Percentiles rank a stretch among this genome's conserved stretches.
Evolutionary conservation across 1,139 yeast genomes (phyloP).

Genomic region (Kodamaea sp.): DNA sequence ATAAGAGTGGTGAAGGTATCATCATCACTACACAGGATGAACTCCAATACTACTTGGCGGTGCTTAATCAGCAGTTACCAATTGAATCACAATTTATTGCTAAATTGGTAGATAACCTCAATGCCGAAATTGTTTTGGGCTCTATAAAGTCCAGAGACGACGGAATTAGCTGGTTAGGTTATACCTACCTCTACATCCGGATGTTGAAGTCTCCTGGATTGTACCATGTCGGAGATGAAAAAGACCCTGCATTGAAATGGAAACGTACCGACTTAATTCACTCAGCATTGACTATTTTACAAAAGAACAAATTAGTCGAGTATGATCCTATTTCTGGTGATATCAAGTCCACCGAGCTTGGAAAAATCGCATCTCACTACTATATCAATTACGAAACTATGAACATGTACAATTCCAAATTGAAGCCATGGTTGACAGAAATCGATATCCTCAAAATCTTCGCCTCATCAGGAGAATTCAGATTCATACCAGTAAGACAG

Average conservation of each 20-base stretch:
- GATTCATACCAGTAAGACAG: slow-evolving; percentile 76
- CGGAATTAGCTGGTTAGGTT: slow-evolving; percentile 77
- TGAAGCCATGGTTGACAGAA: slow-evolving; percentile 66
- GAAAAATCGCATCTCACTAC: slow-evolving; percentile 83
- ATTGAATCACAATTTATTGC: slow-evolving; percentile 86
- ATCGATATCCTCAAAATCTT: slow-evolving; percentile 79
- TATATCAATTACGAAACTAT: slow-evolving; percentile 80
- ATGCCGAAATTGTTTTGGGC: slow-evolving; percentile 87
- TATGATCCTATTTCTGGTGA: slow-evolving; percentile 55
- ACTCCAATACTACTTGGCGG: slow-evolving; percentile 83
- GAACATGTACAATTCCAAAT: slow-evolving; percentile 55
- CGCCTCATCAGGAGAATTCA: slow-evolving; percentile 82
- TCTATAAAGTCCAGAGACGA: slow-evolving; percentile 60
- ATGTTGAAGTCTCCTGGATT: slow-evolving; percentile 73
- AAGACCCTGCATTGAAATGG: slow-evolving; percentile 31
- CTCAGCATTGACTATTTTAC: slow-evolving; percentile 67
- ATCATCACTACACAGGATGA: slow-evolving; percentile 87
- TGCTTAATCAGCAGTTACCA: slow-evolving; percentile 86
- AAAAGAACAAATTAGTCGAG: slow-evolving; percentile 54
- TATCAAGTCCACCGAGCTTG: slow-evolving; percentile 67
- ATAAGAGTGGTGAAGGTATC: slow-evolving; percentile 89
- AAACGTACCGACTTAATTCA: slow-evolving; percentile 71
- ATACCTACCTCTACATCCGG: slow-evolving; percentile 77
- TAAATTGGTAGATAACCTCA: slow-evolving; percentile 69
- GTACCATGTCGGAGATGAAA: slow-evolving; percentile 73